Base-by-base conservation (phyloP, 2,329 filamentous ascomycete genomes). In the Fonsecaea pugnacius region DNA sequence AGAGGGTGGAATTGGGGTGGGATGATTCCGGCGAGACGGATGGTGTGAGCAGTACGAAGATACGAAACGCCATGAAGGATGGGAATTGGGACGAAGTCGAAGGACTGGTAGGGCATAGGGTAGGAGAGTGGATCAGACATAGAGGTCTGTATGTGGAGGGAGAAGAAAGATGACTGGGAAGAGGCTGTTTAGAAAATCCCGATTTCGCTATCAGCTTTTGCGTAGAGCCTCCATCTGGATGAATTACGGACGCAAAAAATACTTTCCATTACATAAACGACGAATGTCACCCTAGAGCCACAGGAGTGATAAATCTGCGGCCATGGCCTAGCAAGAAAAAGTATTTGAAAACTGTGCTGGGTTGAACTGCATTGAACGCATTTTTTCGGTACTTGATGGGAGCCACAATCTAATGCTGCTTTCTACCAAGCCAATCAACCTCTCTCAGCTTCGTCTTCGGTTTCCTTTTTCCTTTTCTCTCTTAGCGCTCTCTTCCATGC, bases 41-140 rank as follows among this genome's bases (percentile, higher is more conserved):
- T 8, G 70, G 75, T 2, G 75, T 81, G 36, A 81, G 79, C 70
- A 80, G 78, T 32, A 81, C 79, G 1, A 75, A 69, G 53, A 78
- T 78, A 3, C 75, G 79, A 12, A 72, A 77, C 62, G 77, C 76
- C 6, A 71, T 74, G 8, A 67, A 73, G 32, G 67, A 70, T 18
- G 64, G 65, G 9, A 72, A 74, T 43, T 68, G 69, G 24, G 66
- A 73, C 7, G 73, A 75, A 32, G 71, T 80, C 40, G 68, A 74
- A 5, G 73, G 72, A 68, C 63, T 80, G 62, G 75, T 80, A 30
- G 69, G 70, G 21, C 38, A 62, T 4, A 48, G 50, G 1, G 67
- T 71, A 7, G 64, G 58, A 16, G 63, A 58, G 43, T 71, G 68
- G 68, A 65, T 71, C 3, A 43, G 57, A 35, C 43, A 62, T 48